phyloP scores from a whole-genome alignment of 2,329 filamentous ascomycete species.

The Diaporthe sp. region DNA sequence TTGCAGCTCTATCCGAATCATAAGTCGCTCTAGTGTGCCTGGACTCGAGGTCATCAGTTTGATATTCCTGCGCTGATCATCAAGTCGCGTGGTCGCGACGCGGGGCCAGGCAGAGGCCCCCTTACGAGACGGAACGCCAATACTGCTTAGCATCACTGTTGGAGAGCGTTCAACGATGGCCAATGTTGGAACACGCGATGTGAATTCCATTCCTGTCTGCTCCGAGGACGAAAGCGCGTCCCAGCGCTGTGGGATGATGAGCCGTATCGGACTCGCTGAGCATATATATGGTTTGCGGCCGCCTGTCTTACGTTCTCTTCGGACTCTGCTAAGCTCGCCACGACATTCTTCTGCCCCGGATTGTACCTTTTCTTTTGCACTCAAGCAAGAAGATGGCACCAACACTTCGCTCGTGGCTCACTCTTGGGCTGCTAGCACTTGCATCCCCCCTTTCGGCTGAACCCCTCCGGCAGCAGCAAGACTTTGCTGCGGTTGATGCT shows the following conservation, averaged over 20 bases:
- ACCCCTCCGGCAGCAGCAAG: not conserved
- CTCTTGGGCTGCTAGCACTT: conserved; percentile 26
- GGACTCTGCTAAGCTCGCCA: not conserved
- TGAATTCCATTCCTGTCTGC: conserved; percentile 13
- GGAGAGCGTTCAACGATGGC: not conserved
- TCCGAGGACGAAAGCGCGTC: not conserved
- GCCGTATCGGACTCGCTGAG: not conserved
- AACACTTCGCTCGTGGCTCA: conserved; percentile 21
- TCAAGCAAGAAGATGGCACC: conserved; percentile 10
- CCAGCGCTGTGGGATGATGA: not conserved
- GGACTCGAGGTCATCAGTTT: not conserved
- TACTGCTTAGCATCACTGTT: not conserved
- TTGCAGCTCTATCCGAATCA: conserved; percentile 8
- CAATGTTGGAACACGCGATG: conserved; percentile 4
- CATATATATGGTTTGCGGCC: conserved; percentile 23
- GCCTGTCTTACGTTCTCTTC: not conserved
- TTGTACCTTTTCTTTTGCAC: not conserved
- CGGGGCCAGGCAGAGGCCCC: not conserved
- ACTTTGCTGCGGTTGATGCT: not conserved
- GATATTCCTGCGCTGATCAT: not conserved
- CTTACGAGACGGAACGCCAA: conserved; percentile 2
- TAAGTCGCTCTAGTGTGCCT: not conserved
- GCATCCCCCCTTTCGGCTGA: not conserved
- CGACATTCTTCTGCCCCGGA: conserved; percentile 16
- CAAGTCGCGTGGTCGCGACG: not conserved